Evolutionary conservation across 1,284 basidiomycete genomes (phyloP).

Genomic region (Ustilago crameri): DNA sequence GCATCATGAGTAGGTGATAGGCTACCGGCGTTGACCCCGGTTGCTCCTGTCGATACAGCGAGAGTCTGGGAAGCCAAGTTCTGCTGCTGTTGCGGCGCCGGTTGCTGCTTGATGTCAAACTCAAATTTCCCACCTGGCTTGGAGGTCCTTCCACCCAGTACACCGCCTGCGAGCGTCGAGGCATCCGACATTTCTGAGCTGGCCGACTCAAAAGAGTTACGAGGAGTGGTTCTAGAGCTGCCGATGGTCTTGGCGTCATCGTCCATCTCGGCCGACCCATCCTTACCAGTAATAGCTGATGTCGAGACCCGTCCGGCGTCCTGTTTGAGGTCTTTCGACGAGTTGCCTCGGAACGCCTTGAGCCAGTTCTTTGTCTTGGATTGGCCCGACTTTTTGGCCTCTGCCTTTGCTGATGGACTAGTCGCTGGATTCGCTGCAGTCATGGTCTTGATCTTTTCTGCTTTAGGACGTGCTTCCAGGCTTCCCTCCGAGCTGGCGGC

Average conservation of each 20-base stretch:
- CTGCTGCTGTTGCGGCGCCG: constrained; percentile 13
- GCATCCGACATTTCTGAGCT: constrained; percentile 50
- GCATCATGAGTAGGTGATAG: constrained; percentile 28
- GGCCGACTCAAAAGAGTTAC: constrained; percentile 33
- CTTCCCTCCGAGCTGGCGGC: constrained; percentile 24
- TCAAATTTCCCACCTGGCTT: constrained; percentile 27
- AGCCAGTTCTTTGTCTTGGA: constrained; percentile 63
- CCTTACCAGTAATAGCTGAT: constrained; percentile 22
- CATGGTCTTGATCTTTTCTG: constrained; percentile 60
- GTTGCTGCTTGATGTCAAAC: constrained; percentile 48
- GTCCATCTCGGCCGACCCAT: constrained; percentile 41
- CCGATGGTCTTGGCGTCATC: constrained; percentile 46
- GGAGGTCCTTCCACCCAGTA: constrained; percentile 20
- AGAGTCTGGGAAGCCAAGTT: neutral
- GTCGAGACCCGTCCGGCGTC: neutral
- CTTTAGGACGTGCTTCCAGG: constrained; percentile 38
- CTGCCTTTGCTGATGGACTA: neutral
- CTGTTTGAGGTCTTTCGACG: constrained; percentile 9
- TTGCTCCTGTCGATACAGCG: neutral
- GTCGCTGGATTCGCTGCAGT: constrained; percentile 38
- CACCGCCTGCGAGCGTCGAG: constrained; percentile 44
- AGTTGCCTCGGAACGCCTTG: constrained; percentile 49
- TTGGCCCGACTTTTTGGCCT: constrained; percentile 38
- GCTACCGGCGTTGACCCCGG: constrained; percentile 1
- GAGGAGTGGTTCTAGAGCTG: constrained; percentile 33